A percentile compares a stretch with the other conserved stretches of the same genome.
phyloP scores from a whole-genome alignment of 768 basidiomycete genomes.

The Pleurotus eryngii region DNA sequence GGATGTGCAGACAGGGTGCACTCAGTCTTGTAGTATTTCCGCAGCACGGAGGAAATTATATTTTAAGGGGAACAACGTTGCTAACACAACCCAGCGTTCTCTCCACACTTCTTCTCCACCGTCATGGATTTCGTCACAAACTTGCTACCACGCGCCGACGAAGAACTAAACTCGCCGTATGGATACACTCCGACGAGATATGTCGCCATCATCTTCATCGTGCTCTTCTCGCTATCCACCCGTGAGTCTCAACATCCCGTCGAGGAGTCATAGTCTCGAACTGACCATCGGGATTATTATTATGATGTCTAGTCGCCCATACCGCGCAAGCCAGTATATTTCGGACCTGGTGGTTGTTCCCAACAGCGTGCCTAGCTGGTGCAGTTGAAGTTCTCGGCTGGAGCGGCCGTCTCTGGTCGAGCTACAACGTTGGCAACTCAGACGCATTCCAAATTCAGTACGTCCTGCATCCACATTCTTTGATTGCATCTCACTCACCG shows the following conservation, averaged over 20 bases:
- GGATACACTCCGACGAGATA: constrained; percentile 21
- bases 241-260: constrained; percentile 24
- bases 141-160: not conserved
- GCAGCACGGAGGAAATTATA: too few species aligned
- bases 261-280: constrained; percentile 38
- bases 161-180: constrained; percentile 14
- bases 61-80: too few species aligned
- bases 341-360: constrained; percentile 39
- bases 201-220: constrained; percentile 24
- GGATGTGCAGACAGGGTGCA: too few species aligned
- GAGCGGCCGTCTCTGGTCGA: constrained; percentile 38
- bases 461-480: constrained; percentile 8
- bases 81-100: not conserved
- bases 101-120: not conserved
- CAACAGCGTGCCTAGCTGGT: constrained; percentile 32
- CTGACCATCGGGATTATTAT: constrained; percentile 25
- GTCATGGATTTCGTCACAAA: not conserved
- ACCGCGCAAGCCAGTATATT: constrained; percentile 25
- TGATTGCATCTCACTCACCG: not conserved
- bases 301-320: constrained; percentile 29
- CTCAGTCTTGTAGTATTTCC: too few species aligned
- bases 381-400: constrained; percentile 40
- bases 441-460: constrained; percentile 44
- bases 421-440: constrained; percentile 11
- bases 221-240: constrained; percentile 36